phyloP scores from a whole-genome alignment of 2,329 filamentous ascomycete genomes.

The Onygena corvina region DNA sequence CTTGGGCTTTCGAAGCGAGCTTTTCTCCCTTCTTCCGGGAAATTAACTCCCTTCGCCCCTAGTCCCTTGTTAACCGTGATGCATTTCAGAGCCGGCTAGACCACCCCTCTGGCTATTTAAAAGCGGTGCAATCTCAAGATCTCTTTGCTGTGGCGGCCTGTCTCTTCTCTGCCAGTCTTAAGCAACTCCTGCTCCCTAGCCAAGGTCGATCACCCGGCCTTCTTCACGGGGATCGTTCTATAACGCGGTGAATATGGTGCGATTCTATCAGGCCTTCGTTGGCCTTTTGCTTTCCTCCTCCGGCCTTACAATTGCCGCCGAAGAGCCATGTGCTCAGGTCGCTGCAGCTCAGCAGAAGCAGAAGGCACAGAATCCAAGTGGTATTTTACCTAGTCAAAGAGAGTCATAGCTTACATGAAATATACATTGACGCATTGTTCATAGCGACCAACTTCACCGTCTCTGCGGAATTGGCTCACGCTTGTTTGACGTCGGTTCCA shows the following conservation, averaged over 20 bases:
- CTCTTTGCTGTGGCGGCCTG: neutral
- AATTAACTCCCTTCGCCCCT: neutral
- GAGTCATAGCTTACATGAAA: neutral
- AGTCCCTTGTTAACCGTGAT: neutral
- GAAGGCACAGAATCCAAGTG: neutral
- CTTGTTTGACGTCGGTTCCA: slow-evolving; percentile 18
- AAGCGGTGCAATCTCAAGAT: neutral
- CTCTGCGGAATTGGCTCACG: slow-evolving; percentile 16
- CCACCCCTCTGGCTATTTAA: neutral
- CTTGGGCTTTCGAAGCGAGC: neutral
- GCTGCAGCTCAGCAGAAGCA: neutral
- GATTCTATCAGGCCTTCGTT: neutral
- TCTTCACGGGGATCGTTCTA: neutral
- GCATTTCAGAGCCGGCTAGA: neutral
- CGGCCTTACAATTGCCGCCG: neutral
- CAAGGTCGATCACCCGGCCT: neutral
- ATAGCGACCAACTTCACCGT: slow-evolving; percentile 10
- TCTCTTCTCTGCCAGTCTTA: neutral
- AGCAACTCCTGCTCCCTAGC: neutral
- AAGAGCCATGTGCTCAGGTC: neutral
- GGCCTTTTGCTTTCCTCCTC: neutral
- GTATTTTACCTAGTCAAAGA: neutral
- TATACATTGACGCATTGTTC: neutral
- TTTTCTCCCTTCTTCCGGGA: neutral
- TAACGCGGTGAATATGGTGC: neutral